These are phyloP conservation scores for Paulownia fortunei DNA, from an alignment of 257 asterid species.

Conservation along the genomic window DNA sequence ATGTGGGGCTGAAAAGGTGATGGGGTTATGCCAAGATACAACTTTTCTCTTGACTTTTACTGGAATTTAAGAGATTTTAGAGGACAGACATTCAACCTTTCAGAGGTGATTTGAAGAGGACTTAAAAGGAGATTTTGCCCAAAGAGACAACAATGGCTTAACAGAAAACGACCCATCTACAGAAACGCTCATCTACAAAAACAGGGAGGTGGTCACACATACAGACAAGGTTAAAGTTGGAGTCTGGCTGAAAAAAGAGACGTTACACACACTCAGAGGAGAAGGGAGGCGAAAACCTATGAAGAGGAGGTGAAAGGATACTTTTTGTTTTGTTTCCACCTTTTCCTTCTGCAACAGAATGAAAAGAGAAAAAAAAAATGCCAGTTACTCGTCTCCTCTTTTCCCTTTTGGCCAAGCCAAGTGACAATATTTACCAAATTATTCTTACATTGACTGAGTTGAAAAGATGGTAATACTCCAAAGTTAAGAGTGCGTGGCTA, in stretches of 20 bases:
- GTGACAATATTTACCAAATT: too few species aligned
- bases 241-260: conserved; percentile 9
- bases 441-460: too few species aligned
- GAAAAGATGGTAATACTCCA: too few species aligned
- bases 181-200: conserved; percentile 21
- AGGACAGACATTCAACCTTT: conserved; percentile 20
- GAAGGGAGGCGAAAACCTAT: conserved; percentile 26
- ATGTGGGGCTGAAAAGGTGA: conserved; percentile 37
- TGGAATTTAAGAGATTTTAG: conserved; percentile 34
- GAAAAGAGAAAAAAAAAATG: conserved; percentile 34
- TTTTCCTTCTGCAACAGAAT: conserved; percentile 34
- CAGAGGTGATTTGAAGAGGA: conserved; percentile 33
- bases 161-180: conserved; percentile 37
- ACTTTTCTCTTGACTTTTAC: conserved; percentile 22
- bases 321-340: conserved; percentile 5
- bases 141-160: conserved; percentile 39
- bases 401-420: not conserved
- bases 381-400: conserved; percentile 16
- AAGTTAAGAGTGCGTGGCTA: too few species aligned
- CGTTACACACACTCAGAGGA: conserved; percentile 10
- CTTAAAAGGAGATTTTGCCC: conserved; percentile 21
- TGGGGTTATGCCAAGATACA: conserved; percentile 45
- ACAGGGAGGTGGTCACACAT: conserved; percentile 12
- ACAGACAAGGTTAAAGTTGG: conserved; percentile 29
- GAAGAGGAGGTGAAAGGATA: conserved; percentile 16